Evolutionary conservation across 768 basidiomycete genomes (phyloP), one percentile per base, ranked within the genome.

Genomic region (Termitomyces sp.): DNA sequence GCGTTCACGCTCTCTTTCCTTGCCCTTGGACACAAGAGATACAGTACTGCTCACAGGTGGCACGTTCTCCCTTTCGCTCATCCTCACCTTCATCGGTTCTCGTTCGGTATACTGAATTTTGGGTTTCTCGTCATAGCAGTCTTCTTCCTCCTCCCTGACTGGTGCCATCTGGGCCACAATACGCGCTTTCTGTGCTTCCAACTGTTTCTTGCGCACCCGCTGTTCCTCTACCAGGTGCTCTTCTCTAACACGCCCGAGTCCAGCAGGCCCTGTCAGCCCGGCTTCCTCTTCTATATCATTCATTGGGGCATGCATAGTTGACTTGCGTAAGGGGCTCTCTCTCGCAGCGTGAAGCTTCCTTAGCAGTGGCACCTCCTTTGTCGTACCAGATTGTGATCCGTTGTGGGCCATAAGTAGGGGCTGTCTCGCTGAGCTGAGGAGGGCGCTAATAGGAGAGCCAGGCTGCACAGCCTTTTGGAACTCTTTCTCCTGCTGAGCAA

Each of bases 381-480:
- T 33, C 18, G 27, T 2, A 18, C 63, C 49, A 61, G 70, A 34
- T 58, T 66, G 48, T 42, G 51, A 60, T 43, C 55, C 67, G 9
- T 67, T 65, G 18, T 72, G 80, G 20, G 79, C 80, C 72, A 94
- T 89, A 50, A 96, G 75, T 40, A 97, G 77, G 0, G 95, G 95
- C 70, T 94, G 91, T 57, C 89, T 81, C 6, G 95, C 95, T 3
- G 93, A 94, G 64, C 84, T 89, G 65, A 99, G 81, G 49, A 99
- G 75, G 3, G 92, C 93, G 30, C 92, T 91, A 59, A 99, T 95
- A 0, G 97, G 97, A 60, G 89, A 92, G 43, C 92, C 94, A 6
- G 95, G 96, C 68, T 95, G 93, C 1, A 98, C 92, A 1, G 95
- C 97, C 66, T 89, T 88, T 76, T 91, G 89, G 87, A 98, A 98